Conservation (phyloP, 108 stramenopile genomes). For the Conticribra weissflogii region DNA sequence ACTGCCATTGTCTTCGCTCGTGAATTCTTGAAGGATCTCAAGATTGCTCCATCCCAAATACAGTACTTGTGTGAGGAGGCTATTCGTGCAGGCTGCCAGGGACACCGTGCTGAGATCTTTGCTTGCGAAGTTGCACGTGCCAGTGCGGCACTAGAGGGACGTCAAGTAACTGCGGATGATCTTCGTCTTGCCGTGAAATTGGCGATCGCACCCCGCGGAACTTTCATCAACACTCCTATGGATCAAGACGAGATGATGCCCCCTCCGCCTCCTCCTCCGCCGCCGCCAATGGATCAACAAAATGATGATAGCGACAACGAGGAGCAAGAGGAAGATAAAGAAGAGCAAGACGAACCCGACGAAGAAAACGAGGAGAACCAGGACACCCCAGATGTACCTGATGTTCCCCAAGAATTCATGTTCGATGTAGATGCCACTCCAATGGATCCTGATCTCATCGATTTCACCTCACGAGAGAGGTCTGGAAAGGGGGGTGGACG, state of each 20-base stretch:
- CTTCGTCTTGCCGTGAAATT: conserved; percentile 91
- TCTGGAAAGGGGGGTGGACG: conserved; percentile 94
- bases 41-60: conserved; percentile 83
- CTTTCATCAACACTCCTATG: conserved; percentile 89
- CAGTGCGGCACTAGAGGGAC: conserved; percentile 91
- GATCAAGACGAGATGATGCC: conserved; percentile 81
- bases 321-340: conserved; percentile 83
- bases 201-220: conserved; percentile 94
- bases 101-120: conserved; percentile 97
- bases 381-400: conserved; percentile 83
- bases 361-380: conserved; percentile 80
- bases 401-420: conserved; percentile 97
- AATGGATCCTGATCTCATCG: conserved; percentile 95
- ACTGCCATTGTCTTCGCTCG: conserved; percentile 95
- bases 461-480: conserved; percentile 79
- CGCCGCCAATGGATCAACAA: conserved; percentile 87
- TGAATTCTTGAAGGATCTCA: conserved; percentile 87
- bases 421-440: conserved; percentile 94
- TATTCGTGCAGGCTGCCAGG: conserved; percentile 94
- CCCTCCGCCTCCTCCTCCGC: conserved; percentile 93
- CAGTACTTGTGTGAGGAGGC: conserved; percentile 97
- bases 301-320: conserved; percentile 81
- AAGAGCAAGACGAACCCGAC: conserved; percentile 77
- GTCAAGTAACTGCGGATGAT: conserved; percentile 87
- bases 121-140: conserved; percentile 92